Evolutionary conservation across 148 eudicot genomes (phyloP), one percentile per base, ranked within the genome.

Genomic region (Silene latifolia): DNA sequence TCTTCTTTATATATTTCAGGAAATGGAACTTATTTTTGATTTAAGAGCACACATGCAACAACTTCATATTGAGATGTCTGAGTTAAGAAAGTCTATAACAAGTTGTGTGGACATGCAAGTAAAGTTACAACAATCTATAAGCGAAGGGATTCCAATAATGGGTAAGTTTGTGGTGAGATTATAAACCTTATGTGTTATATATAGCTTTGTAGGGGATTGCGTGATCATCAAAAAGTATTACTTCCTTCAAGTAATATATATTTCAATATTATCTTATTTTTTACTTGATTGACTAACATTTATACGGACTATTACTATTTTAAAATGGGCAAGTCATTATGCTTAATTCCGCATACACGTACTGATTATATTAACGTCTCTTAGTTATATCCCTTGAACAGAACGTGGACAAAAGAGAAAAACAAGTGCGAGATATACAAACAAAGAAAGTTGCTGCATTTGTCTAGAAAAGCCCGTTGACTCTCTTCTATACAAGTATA

Each of bases 401-500:
- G 93, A 60, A 32, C 67, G 71, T 79, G 48, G 74, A 65, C 71
- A 67, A 25, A 23, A 56, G 29, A 75, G 21, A 10, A 65, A 80
- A 67, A 14, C 74, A 69, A 76, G 13, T 47, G 79, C 63, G 1
- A 75, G 76, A 63, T 51, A 20, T 8, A 67, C 73, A 63, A 82
- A 80, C 59, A 85, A 74, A 48, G 83, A 88, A 44, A 80, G 63
- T 60, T 93, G 98, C 73, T 78, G 87, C 53, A 72, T 91, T 71
- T 93, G 98, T 83, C 71, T 78, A 48, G 81, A 89, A 62, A 79
- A 80, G 86, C 85, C 82, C 71, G 86, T 87, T n/a, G 97, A 93
- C 75, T 88, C 89, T 24, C 78, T 91, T 69, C 76, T 91, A 46
- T 91, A 93, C 81, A 91, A 94, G 98, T 93, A 29, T 15, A 4